Percentiles rank a stretch among this genome's conserved stretches.
These are phyloP conservation scores for Lichina pygmaea DNA, from an alignment of 495 filamentous ascomycete genomes.

Conservation along the genomic window DNA sequence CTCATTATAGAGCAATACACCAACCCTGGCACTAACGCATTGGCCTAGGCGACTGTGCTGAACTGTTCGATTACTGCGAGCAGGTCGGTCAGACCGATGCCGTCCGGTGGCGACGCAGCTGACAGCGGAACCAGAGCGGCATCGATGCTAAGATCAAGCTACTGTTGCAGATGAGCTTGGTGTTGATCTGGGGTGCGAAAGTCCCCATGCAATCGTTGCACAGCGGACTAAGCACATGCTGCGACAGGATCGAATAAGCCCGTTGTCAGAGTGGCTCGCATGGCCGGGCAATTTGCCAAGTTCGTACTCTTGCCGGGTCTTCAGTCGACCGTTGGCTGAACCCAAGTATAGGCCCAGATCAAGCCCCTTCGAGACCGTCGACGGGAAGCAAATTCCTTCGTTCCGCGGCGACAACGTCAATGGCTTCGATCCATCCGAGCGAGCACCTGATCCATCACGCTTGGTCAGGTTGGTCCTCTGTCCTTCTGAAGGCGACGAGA, in stretches of 20 bases:
- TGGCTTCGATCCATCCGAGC: conserved; percentile 43
- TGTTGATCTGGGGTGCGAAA: conserved; percentile 51
- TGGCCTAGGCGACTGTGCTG: conserved; percentile 58
- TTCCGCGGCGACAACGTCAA: conserved; percentile 94
- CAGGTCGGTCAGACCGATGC: conserved; percentile 11
- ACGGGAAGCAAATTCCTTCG: conserved; percentile 59
- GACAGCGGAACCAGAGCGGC: conserved; percentile 14
- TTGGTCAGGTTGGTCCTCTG: conserved; percentile 31
- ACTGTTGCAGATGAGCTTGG: conserved; percentile 81
- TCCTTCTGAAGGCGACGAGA: background rate
- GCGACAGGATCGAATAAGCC: conserved; percentile 46
- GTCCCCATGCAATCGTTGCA: background rate
- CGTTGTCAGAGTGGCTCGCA: conserved; percentile 79
- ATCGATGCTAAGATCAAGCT: conserved; percentile 95
- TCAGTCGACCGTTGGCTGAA: background rate
- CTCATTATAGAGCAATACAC: background rate
- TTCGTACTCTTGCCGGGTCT: background rate
- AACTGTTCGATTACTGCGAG: conserved; percentile 91
- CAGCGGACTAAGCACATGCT: background rate
- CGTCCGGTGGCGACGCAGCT: conserved; percentile 2
- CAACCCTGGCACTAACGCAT: background rate
- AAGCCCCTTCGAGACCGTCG: conserved; percentile 55
- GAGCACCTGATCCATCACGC: conserved; percentile 54
- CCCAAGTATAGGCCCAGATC: conserved; percentile 34
- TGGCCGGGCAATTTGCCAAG: conserved; percentile 95